phyloP scores from a whole-genome alignment of 106 monocot genomes.

The Xerophyta viscosa region DNA sequence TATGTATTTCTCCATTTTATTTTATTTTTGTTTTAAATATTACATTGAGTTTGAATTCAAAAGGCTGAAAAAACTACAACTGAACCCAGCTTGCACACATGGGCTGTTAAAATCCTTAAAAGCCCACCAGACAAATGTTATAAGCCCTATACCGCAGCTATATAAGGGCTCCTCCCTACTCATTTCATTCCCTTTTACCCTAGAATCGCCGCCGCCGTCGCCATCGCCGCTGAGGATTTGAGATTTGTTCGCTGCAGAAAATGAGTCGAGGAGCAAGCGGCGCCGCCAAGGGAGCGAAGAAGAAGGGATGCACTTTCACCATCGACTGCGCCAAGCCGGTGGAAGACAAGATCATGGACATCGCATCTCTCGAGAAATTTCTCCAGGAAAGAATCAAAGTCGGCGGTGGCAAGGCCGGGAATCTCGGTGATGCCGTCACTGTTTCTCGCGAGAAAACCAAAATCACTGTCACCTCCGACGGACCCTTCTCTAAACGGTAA shows the following conservation, averaged over 20 bases:
- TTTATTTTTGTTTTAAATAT: no score
- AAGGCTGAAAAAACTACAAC: no score
- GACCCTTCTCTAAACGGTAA: slow-evolving; percentile 19
- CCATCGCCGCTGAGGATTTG: neutral
- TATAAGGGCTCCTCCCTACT: no score
- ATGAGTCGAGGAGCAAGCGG: neutral
- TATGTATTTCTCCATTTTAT: no score
- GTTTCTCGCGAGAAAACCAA: slow-evolving; percentile 25
- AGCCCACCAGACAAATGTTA: no score
- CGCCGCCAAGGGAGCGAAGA: neutral
- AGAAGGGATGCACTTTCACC: neutral
- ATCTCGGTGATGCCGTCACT: slow-evolving; percentile 20
- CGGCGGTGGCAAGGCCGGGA: slow-evolving; percentile 27
- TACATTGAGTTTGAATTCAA: no score
- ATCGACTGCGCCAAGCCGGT: slow-evolving; percentile 3
- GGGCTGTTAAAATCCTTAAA: no score
- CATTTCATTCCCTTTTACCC: no score
- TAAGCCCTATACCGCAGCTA: no score
- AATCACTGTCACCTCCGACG: slow-evolving; percentile 26
- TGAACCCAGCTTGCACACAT: no score
- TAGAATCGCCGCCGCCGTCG: no score
- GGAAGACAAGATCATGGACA: slow-evolving; percentile 26
- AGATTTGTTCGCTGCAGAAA: neutral
- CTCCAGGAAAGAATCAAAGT: slow-evolving; percentile 38
- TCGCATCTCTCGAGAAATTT: slow-evolving; percentile 32